Percentiles rank a stretch among this genome's conserved stretches.
Conservation (phyloP, 2,329 filamentous ascomycete genomes). For the Claviceps maximensis region DNA sequence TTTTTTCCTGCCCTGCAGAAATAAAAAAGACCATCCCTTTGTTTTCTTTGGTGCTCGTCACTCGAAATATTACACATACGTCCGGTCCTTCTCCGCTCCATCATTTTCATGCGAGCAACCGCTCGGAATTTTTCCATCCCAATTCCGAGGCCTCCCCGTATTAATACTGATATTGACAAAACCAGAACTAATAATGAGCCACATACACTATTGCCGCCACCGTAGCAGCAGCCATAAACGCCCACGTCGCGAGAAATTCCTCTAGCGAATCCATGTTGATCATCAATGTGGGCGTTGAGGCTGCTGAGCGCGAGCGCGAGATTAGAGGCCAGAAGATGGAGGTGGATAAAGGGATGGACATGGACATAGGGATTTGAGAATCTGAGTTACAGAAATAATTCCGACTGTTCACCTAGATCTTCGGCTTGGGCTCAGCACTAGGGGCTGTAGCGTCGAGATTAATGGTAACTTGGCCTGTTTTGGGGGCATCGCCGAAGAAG, state of each 20-base stretch:
- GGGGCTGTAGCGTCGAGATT: slow-evolving; percentile 75
- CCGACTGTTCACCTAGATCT: slow-evolving; percentile 19
- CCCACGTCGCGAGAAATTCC: background rate
- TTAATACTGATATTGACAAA: too few species aligned
- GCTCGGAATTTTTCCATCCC: too few species aligned
- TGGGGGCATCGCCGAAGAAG: slow-evolving; percentile 79
- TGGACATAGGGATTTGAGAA: background rate
- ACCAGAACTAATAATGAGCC: background rate
- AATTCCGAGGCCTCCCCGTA: too few species aligned
- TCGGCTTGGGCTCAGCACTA: slow-evolving; percentile 23
- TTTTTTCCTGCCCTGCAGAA: too few species aligned
- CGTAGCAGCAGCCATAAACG: background rate
- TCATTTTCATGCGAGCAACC: too few species aligned
- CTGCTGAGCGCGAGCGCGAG: background rate
- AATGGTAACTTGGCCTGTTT: slow-evolving; percentile 64
- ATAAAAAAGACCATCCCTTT: too few species aligned
- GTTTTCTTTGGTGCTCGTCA: too few species aligned
- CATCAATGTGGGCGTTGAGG: background rate
- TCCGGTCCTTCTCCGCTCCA: too few species aligned
- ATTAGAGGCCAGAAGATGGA: background rate
- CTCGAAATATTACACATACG: too few species aligned
- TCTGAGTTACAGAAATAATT: background rate
- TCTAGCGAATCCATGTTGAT: background rate
- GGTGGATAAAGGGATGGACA: background rate
- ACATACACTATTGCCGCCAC: background rate